Evolutionary conservation across 306 rosid species (phyloP), one percentile per base, ranked within the genome.

Genomic region (Vigna hirtella): DNA sequence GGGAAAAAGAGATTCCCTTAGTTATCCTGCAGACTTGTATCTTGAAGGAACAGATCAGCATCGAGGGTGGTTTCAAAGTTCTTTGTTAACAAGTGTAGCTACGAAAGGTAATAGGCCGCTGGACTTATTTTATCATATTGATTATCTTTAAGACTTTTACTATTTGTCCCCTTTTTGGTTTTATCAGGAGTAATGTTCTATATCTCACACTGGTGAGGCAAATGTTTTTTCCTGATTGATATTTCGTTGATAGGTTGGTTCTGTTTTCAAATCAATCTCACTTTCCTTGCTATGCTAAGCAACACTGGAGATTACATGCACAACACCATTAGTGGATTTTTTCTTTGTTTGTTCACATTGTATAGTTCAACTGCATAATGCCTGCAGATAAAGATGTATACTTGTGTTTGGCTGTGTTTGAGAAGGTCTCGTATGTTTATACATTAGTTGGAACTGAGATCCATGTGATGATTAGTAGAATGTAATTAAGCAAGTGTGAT

Each of bases 21-120:
- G 82, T 76, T 87, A 85, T 82, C 99, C 99, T 43, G 99, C 99
- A 10, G 96, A 93, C 83, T 78, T 96, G 89, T 96, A 91, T 85
- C 96, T 96, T 79, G 99, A 96, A 84, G 99, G 99, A 85, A 93
- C 97, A 36, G 98, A 96, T 85, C 99, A 96, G 81, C 99, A 96
- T 84, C 95, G 98, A 72, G 99, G 99, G 59, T 96, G 99, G 99
- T 96, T 96, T 78, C 99, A 96, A 84, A 96, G 99, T 90, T 96
- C 99, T 22, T 84, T 96, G 83, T 79, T 96, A 74, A 96, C 99
- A 34, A 90, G 99, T 80, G 66, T 91, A 63, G 99, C 99, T 63
- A 93, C 98, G 8, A 91, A 81, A 88, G 99, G 99, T 96, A 81
- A 77, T 51, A n/a, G 5, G 28, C 28, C 5, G 28, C 59, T 69